A percentile compares a stretch with the other conserved stretches of the same genome.
Evolutionary conservation across 2,329 filamentous ascomycete genomes (phyloP).

Genomic region (Chaetothyriales sp.): DNA sequence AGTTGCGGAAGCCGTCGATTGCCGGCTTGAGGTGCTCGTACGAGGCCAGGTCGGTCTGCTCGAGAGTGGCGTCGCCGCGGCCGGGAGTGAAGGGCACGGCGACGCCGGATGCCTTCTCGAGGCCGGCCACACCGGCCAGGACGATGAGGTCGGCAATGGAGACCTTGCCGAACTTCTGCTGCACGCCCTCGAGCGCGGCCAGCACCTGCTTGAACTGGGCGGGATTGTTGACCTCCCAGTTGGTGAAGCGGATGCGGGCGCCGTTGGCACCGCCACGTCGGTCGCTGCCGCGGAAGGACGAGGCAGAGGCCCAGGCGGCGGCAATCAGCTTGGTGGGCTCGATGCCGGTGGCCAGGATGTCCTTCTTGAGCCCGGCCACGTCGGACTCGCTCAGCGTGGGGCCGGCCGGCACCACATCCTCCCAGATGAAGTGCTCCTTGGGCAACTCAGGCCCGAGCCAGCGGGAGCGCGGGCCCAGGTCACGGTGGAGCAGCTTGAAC

Average conservation of each 20-base stretch:
- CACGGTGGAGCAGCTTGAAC: conserved; percentile 75
- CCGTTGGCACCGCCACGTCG: conserved; percentile 76
- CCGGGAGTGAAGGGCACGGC: conserved; percentile 60
- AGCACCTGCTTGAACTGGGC: conserved; percentile 50
- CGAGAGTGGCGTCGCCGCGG: conserved; percentile 56
- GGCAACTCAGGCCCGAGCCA: conserved; percentile 66
- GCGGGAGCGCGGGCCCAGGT: conserved; percentile 57
- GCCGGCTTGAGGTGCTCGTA: conserved; percentile 54
- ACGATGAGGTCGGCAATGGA: conserved; percentile 70
- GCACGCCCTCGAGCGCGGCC: conserved; percentile 47
- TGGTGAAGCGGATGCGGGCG: conserved; percentile 57
- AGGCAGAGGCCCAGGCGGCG: conserved; percentile 56
- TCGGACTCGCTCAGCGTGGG: conserved; percentile 50
- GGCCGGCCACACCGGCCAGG: conserved; percentile 53
- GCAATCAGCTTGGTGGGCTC: conserved; percentile 48
- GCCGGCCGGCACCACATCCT: conserved; percentile 56
- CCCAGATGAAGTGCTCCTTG: conserved; percentile 56
- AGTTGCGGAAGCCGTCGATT: conserved; percentile 71
- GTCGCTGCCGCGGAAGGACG: conserved; percentile 60
- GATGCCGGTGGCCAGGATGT: conserved; percentile 51
- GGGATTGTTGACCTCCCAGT: conserved; percentile 65
- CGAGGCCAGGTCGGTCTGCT: conserved; percentile 55
- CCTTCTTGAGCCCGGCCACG: conserved; percentile 51
- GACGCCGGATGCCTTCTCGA: conserved; percentile 57
- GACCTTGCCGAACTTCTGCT: conserved; percentile 54